A percentile compares a stretch with the other conserved stretches of the same genome.
Conservation (phyloP, 1,284 basidiomycete genomes). For the Ceratobasidium sp. region DNA sequence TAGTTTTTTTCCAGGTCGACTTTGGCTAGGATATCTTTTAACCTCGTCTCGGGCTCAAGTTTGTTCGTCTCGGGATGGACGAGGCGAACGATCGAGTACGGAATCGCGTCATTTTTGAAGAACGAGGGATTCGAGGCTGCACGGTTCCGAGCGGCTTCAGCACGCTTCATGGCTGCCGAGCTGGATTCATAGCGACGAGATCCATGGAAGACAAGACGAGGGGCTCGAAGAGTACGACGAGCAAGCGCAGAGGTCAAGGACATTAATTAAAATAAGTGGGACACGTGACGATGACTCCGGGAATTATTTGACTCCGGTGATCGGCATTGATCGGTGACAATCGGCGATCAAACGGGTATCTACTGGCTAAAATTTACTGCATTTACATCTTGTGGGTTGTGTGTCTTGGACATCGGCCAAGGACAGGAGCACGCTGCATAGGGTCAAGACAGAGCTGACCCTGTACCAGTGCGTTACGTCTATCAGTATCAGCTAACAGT, state of each 20-base stretch:
- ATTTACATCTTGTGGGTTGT: neutral
- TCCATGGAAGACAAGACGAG: neutral
- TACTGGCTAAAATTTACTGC: no score
- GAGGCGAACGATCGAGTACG: conserved; percentile 48
- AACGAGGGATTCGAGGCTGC: conserved; percentile 23
- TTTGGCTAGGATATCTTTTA: conserved; percentile 40
- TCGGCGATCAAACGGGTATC: neutral
- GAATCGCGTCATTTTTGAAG: conserved; percentile 50
- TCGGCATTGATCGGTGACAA: neutral
- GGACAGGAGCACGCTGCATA: neutral
- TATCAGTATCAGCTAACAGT: no score
- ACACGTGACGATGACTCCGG: no score
- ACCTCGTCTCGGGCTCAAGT: conserved; percentile 45
- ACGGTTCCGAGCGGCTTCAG: conserved; percentile 28
- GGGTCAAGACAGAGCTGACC: neutral
- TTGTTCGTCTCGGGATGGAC: conserved; percentile 47
- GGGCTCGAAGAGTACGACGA: neutral
- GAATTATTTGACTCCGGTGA: no score
- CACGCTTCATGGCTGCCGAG: conserved; percentile 26
- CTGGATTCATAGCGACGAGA: conserved; percentile 26
- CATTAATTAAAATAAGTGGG: neutral
- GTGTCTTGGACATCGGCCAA: neutral
- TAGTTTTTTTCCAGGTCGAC: conserved; percentile 46
- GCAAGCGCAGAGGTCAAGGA: neutral
- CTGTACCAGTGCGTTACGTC: no score